A percentile compares a stretch with the other conserved stretches of the same genome.
These are phyloP conservation scores for Urochloa ruziziensis DNA, from an alignment of 176 grass and related monocot species.

Conservation along the genomic window DNA sequence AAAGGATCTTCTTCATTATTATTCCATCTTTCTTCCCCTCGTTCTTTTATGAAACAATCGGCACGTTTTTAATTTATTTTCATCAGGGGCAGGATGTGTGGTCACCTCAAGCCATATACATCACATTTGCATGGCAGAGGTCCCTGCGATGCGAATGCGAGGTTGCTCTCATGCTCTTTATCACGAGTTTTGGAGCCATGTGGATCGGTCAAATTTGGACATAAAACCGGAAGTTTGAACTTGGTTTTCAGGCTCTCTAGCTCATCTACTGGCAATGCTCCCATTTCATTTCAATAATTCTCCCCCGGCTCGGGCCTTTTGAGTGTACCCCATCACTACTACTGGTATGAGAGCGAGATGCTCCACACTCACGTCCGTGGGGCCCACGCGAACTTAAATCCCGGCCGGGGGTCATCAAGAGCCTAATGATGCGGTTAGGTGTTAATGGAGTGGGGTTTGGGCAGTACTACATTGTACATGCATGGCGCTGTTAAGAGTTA, in stretches of 20 bases:
- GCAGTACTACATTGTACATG: not conserved
- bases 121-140: not conserved
- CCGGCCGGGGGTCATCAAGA: not conserved
- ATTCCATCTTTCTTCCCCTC: no score
- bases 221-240: not conserved
- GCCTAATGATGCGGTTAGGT: not conserved
- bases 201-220: not conserved
- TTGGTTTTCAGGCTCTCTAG: not conserved
- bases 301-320: no score
- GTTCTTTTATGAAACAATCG: no score
- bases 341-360: no score
- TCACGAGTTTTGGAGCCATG: not conserved
- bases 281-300: not conserved
- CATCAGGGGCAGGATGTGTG: not conserved
- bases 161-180: not conserved
- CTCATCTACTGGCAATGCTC: not conserved
- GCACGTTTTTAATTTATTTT: not conserved
- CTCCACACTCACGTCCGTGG: no score
- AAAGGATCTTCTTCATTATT: no score
- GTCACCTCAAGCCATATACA: not conserved
- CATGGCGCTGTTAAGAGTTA: not conserved
- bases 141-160: not conserved
- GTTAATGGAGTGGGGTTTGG: conserved; percentile 16
- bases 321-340: no score
- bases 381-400: not conserved